Conservation (phyloP, 2,329 filamentous ascomycete genomes). For the Ophiostoma fasciatum region DNA sequence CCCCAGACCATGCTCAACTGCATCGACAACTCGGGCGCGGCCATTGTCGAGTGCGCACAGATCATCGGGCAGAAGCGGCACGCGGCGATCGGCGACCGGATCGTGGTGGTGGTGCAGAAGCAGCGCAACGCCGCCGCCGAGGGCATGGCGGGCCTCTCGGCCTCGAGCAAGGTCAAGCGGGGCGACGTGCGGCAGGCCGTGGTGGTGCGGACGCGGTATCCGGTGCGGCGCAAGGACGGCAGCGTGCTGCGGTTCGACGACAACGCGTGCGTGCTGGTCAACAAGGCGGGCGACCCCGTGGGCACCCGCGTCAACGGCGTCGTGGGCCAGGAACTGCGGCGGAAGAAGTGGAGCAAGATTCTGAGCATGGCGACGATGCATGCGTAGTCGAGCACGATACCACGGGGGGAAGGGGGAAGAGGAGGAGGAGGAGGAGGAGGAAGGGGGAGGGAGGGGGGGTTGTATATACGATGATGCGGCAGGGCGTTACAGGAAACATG, state of each 20-base stretch:
- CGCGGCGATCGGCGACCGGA: slow-evolving; percentile 86
- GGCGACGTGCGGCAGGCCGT: slow-evolving; percentile 95
- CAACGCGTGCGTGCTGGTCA: slow-evolving; percentile 94
- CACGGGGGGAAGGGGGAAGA: too few species aligned
- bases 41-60: slow-evolving; percentile 90
- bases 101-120: slow-evolving; percentile 95
- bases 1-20: slow-evolving; percentile 86
- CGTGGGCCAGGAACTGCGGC: slow-evolving; percentile 75
- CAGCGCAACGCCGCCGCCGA: slow-evolving; percentile 67
- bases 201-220: slow-evolving; percentile 81
- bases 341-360: slow-evolving; percentile 97
- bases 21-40: slow-evolving; percentile 99
- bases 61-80: slow-evolving; percentile 81
- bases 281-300: slow-evolving; percentile 91
- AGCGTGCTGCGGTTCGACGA: slow-evolving; percentile 89
- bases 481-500: too few species aligned
- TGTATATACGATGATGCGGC: too few species aligned
- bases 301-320: slow-evolving; percentile 85
- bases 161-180: slow-evolving; percentile 84
- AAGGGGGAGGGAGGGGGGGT: too few species aligned
- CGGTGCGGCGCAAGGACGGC: slow-evolving; percentile 74
- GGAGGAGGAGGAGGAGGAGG: too few species aligned
- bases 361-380: slow-evolving; percentile 75
- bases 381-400: slow-evolving; percentile 22
- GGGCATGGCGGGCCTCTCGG: slow-evolving; percentile 54